phyloP scores from a whole-genome alignment of 2,329 filamentous ascomycete genomes.

The Botryotinia narcissicola region DNA sequence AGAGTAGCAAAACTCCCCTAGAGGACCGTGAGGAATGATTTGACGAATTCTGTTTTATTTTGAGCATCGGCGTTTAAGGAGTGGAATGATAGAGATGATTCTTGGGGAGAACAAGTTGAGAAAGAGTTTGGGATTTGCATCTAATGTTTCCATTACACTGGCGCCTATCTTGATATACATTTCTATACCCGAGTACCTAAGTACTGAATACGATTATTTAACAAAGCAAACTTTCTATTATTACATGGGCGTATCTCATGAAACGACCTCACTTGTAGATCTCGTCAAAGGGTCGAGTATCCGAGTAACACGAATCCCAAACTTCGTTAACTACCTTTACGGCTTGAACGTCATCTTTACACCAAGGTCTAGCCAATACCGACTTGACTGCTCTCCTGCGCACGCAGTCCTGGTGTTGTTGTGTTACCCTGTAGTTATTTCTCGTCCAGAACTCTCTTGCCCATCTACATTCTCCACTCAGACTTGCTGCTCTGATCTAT shows the following conservation, averaged over 20 bases:
- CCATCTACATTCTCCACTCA: constrained; percentile 94
- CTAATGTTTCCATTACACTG: constrained; percentile 33
- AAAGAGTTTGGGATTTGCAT: constrained; percentile 36
- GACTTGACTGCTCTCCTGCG: constrained; percentile 75
- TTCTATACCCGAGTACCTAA: constrained; percentile 14
- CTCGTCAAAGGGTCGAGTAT: constrained; percentile 95
- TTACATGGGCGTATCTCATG: constrained; percentile 12
- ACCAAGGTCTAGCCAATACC: constrained; percentile 72
- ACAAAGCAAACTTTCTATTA: constrained; percentile 8
- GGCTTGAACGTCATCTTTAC: constrained; percentile 83
- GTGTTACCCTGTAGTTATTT: constrained; percentile 83
- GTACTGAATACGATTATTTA: constrained; percentile 17
- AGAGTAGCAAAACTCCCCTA: constrained; percentile 8
- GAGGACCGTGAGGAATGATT: constrained; percentile 31
- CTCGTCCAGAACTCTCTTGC: constrained; percentile 79
- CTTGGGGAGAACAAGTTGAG: constrained; percentile 28
- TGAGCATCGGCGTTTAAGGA: constrained; percentile 33
- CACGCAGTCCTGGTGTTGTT: constrained; percentile 93
- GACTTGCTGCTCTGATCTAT: constrained; percentile 86
- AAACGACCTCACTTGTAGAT: constrained; percentile 68
- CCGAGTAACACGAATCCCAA: constrained; percentile 96
- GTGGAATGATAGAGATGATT: constrained; percentile 9
- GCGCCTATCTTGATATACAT: constrained; percentile 34
- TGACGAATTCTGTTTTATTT: constrained; percentile 31
- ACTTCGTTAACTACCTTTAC: constrained; percentile 89